Conservation (phyloP, 768 basidiomycete genomes). For the Boletus rubropictus region DNA sequence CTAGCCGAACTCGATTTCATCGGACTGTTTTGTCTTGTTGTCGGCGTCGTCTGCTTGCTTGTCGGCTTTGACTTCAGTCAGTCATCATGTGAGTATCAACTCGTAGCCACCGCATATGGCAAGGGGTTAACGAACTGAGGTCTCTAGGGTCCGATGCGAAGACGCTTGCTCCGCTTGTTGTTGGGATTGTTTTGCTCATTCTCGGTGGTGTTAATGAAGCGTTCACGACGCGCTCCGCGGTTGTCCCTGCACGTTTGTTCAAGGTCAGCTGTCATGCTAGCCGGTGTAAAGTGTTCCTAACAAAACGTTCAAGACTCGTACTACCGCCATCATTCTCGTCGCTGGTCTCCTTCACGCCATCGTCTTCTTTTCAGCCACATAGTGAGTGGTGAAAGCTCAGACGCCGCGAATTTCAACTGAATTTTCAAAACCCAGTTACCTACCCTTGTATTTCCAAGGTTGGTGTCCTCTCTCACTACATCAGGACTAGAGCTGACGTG, state of each 20-base stretch:
- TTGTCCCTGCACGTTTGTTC: constrained; percentile 72
- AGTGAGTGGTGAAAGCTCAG: constrained; percentile 15
- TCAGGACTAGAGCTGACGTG: constrained; percentile 6
- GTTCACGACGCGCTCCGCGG: constrained; percentile 58
- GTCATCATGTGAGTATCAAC: constrained; percentile 47
- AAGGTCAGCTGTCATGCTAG: constrained; percentile 36
- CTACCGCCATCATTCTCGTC: constrained; percentile 56
- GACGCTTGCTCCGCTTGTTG: constrained; percentile 57
- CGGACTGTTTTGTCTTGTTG: constrained; percentile 57
- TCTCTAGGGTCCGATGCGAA: constrained; percentile 48
- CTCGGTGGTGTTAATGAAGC: constrained; percentile 51
- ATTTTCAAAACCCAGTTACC: constrained; percentile 35
- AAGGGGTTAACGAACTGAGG: neutral
- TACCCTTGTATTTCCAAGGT: constrained; percentile 72
- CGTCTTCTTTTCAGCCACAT: constrained; percentile 48
- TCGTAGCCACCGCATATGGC: neutral
- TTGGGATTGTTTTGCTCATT: constrained; percentile 53
- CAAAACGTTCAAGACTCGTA: constrained; percentile 49
- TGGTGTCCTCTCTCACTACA: neutral
- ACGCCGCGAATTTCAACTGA: neutral
- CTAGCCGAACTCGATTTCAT: constrained; percentile 65
- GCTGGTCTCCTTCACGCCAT: constrained; percentile 58
- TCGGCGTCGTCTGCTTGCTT: constrained; percentile 61
- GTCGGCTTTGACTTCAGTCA: constrained; percentile 72
- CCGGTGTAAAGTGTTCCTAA: neutral